Conservation (phyloP, 1,139 yeast species). For the Yamadazyma taylorii region DNA sequence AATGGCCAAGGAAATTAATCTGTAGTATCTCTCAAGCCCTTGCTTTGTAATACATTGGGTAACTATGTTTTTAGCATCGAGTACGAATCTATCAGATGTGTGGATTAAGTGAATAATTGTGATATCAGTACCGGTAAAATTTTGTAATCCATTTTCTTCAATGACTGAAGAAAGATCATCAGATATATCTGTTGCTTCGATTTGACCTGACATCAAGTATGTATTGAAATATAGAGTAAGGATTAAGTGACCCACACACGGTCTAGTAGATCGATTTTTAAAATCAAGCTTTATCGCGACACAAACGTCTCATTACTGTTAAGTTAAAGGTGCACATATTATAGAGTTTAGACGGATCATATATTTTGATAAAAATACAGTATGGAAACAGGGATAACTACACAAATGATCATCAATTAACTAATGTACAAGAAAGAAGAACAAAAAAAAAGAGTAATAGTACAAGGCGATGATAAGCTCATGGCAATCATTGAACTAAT, state of each 20-base stretch:
- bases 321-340: neutral
- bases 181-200: too few relatives aligned
- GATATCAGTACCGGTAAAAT: neutral
- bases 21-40: conserved; percentile 30
- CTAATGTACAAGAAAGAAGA: conserved; percentile 1
- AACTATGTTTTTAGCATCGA: conserved; percentile 26
- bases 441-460: neutral
- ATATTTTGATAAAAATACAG: conserved; percentile 1
- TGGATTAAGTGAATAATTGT: conserved; percentile 6
- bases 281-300: too few relatives aligned
- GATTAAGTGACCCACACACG: too few relatives aligned
- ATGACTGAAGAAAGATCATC: too few relatives aligned
- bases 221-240: too few relatives aligned
- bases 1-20: conserved; percentile 39
- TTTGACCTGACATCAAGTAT: too few relatives aligned
- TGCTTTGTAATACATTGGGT: conserved; percentile 11
- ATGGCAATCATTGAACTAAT: too few relatives aligned
- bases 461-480: too few relatives aligned
- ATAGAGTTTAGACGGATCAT: too few relatives aligned
- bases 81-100: conserved; percentile 24
- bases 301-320: neutral
- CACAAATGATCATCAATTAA: neutral
- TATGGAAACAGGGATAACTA: neutral
- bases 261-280: too few relatives aligned
- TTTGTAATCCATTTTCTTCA: neutral